Evolutionary conservation across 805 yeast genomes (phyloP), one percentile per base, ranked within the genome.

Genomic region (Candida palmyrensis): DNA sequence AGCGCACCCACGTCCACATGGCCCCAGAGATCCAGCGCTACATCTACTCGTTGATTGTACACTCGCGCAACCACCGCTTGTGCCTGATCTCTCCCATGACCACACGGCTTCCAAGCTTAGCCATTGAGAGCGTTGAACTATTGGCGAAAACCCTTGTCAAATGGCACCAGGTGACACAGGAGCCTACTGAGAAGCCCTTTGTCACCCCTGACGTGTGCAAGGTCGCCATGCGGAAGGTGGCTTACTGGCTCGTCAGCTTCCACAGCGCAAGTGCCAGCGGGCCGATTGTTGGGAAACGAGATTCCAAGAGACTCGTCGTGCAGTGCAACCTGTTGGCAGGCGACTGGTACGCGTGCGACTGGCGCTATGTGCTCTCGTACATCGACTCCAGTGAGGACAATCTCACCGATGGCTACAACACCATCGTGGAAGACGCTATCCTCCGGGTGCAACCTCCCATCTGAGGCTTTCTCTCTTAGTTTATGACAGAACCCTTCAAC

Each of bases 181-280:
- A 21, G 11, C 9, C 9, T 9, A 9, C 23, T 21, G n/a, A n/a
- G n/a, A 21, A 21, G n/a, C 29, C 48, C 15, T 65, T 41, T 37
- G 59, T 61, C 5, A 64, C 70, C 3, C 69, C 71, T 1, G 67
- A 59, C 26, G 44, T 41, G 24, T 57, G 55, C 25, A 64, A 64
- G 39, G 44, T 59, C n/a, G 65, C 69, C 5, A 49, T 52, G 40
- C 45, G 66, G 18, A 59, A 59, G 38, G 43, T 66, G 5, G 67
- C 59, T 16, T 65, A 63, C 49, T 66, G 72, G 72, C 45, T 63
- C 12, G 63, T 66, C 8, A 64, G 62, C 41, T 66, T 71, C 71
- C 17, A n/a, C 65, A 64, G 36, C 43, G 51, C 18, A 53, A 55
- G 35, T 17, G 29, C 9, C 24, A 39, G 6, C 57, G 46, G 29